Conservation (phyloP, 2,329 filamentous ascomycete genomes). For the Eurotiales sp. region DNA sequence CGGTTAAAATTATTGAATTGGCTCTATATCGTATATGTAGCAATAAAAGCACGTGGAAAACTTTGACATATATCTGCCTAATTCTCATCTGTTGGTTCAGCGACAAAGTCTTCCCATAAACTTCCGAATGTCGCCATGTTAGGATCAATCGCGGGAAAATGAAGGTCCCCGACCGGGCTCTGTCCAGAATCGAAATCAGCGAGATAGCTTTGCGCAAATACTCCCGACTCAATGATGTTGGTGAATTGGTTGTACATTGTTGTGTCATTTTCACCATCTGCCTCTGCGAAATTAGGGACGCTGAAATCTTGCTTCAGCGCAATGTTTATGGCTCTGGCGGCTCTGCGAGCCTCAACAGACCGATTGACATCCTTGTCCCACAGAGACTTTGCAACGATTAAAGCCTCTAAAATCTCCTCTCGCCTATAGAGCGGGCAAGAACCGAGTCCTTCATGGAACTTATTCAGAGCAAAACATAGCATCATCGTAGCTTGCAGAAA, state of each 20-base stretch:
- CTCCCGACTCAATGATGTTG: neutral
- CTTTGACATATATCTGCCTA: too few species aligned
- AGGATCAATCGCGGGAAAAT: conserved; percentile 5
- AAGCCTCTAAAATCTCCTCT: conserved; percentile 9
- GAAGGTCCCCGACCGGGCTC: neutral
- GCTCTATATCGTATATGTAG: too few species aligned
- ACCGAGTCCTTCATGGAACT: neutral
- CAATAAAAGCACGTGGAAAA: too few species aligned
- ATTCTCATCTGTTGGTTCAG: conserved; percentile 17
- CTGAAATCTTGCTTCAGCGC: neutral
- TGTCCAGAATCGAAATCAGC: conserved; percentile 1
- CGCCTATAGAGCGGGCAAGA: neutral
- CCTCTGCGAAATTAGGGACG: neutral
- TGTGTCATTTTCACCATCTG: neutral
- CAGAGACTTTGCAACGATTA: conserved; percentile 4
- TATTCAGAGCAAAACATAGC: conserved; percentile 13
- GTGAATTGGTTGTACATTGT: neutral
- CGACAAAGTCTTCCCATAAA: conserved; percentile 8
- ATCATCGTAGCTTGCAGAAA: conserved; percentile 16
- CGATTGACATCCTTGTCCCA: conserved; percentile 7
- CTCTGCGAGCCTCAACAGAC: conserved; percentile 10
- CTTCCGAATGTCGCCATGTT: conserved; percentile 2
- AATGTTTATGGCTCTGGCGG: conserved; percentile 7
- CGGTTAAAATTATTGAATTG: too few species aligned
- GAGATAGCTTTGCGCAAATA: neutral